These are phyloP conservation scores for Danielia oregonensis DNA, from an alignment of 805 yeast genomes.

Conservation along the genomic window DNA sequence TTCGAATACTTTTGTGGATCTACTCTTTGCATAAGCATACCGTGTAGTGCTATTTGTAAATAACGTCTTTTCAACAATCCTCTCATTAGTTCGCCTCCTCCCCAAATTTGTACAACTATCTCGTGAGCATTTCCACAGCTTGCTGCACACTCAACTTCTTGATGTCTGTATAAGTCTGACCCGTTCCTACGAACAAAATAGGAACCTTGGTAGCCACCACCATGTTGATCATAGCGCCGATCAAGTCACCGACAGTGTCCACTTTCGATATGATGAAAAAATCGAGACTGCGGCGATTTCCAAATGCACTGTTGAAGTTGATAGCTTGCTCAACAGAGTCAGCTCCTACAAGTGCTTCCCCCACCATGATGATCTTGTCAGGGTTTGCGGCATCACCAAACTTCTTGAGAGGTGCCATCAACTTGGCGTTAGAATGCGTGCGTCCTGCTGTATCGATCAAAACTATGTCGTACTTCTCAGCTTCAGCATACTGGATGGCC, in stretches of 20 bases:
- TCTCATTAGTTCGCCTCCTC: no score
- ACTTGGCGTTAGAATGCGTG: conserved; percentile 88
- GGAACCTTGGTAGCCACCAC: conserved; percentile 96
- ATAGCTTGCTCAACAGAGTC: conserved; percentile 95
- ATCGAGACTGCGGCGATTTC: conserved; percentile 73
- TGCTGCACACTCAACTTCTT: conserved; percentile 86
- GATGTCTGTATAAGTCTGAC: conserved; percentile 93
- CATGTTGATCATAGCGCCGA: conserved; percentile 97
- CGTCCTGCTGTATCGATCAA: conserved; percentile 97
- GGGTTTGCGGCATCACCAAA: conserved; percentile 96
- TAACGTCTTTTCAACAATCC: no score
- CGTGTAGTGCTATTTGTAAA: no score
- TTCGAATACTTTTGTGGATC: no score
- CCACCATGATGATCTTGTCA: conserved; percentile 96
- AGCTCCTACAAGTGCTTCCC: conserved; percentile 96
- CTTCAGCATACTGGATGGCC: conserved; percentile 77
- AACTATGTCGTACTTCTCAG: conserved; percentile 74
- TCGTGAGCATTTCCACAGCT: conserved; percentile 84
- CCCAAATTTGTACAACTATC: no score
- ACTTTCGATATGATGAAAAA: conserved; percentile 92
- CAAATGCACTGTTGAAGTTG: conserved; percentile 91
- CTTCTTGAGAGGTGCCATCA: conserved; percentile 93
- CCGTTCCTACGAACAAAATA: conserved; percentile 91
- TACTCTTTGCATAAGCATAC: no score
- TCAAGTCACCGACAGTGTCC: conserved; percentile 95